Conservation (phyloP, 2,329 filamentous ascomycete species). For the Claviceps spartinae region DNA sequence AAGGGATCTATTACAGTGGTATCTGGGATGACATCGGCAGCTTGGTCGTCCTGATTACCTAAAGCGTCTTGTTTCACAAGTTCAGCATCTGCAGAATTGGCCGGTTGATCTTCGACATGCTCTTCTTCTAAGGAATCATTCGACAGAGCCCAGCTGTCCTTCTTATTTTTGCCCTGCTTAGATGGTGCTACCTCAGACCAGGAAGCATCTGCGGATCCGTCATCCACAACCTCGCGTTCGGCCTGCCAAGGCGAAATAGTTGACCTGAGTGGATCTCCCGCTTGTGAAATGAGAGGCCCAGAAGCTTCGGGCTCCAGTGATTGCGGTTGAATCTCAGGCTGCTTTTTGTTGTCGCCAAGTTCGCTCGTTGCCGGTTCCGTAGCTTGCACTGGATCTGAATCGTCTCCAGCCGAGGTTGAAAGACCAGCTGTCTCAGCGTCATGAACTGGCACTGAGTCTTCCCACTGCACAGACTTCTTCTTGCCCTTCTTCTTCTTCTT, state of each 20-base stretch:
- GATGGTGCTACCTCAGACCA: slow-evolving; percentile 6
- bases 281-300: slow-evolving; percentile 20
- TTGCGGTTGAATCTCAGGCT: slow-evolving; percentile 1
- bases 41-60: background rate
- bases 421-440: background rate
- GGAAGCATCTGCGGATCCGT: slow-evolving; percentile 1
- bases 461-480: slow-evolving; percentile 11
- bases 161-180: slow-evolving; percentile 20
- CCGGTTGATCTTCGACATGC: background rate
- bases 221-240: slow-evolving; percentile 7
- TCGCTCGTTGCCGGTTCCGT: background rate
- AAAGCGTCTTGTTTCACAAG: background rate
- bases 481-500: slow-evolving; percentile 8
- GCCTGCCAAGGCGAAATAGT: slow-evolving; percentile 15
- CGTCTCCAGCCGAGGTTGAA: background rate
- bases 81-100: background rate
- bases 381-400: background rate
- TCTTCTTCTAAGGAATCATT: slow-evolving; percentile 7
- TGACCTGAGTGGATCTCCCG: slow-evolving; percentile 12
- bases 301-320: slow-evolving; percentile 12
- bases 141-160: slow-evolving; percentile 9
- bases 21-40: background rate
- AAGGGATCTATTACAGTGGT: background rate
- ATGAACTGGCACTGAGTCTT: slow-evolving; percentile 5
- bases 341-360: background rate